phyloP scores from a whole-genome alignment of 2,329 filamentous ascomycete genomes.

The Davidsoniella australis region DNA sequence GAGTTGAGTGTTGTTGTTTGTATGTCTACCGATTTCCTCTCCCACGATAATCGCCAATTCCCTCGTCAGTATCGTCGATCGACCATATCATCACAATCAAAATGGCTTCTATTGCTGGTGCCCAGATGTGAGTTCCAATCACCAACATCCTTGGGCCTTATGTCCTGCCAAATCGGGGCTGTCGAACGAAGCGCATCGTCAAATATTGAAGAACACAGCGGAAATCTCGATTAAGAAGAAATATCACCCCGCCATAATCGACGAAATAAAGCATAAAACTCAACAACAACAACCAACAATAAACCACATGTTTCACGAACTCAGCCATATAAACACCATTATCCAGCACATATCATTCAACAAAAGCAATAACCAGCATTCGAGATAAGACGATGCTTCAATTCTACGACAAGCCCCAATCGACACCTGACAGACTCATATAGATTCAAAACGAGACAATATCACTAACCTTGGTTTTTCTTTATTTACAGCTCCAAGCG shows the following conservation, averaged over 20 bases:
- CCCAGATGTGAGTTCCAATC: slow-evolving; percentile 13
- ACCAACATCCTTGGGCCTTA: slow-evolving; percentile 1
- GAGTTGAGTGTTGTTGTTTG: slow-evolving; percentile 9
- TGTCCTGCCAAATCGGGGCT: not conserved
- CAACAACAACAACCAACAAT: not conserved
- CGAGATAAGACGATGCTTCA: not conserved
- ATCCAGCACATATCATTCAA: not conserved
- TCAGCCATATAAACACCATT: not conserved
- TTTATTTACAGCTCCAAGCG: slow-evolving; percentile 54
- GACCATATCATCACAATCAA: slow-evolving; percentile 13
- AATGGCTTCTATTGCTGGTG: slow-evolving; percentile 13
- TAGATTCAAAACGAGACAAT: not conserved
- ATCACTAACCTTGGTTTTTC: slow-evolving; percentile 11
- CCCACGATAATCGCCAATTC: slow-evolving; percentile 13
- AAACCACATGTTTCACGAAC: not conserved
- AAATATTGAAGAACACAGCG: not conserved
- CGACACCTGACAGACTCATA: not conserved
- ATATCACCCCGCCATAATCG: too few species aligned
- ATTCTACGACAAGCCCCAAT: not conserved
- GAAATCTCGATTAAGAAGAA: too few species aligned
- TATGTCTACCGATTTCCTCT: slow-evolving; percentile 13
- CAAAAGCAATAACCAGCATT: not conserved
- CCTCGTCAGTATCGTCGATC: slow-evolving; percentile 13
- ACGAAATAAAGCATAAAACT: not conserved
- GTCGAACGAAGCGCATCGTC: slow-evolving; percentile 9